Base-by-base conservation (phyloP, 164 flowering plant genomes). In the Vitis cinerea region DNA sequence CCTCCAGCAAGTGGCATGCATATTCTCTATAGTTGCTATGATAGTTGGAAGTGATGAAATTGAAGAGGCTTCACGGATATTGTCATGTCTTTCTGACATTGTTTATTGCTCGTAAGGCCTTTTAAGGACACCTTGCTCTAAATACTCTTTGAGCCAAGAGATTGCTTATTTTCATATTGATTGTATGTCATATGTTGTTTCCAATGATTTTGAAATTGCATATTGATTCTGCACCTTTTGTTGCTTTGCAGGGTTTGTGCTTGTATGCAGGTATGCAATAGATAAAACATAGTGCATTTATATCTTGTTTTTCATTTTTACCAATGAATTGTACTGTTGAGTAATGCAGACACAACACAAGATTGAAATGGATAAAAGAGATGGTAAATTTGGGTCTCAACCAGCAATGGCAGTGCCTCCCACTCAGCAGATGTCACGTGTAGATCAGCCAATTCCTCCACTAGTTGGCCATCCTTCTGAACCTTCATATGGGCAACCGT, bases 1-100 rank as follows among this genome's bases (percentile, higher is more conserved):
- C 82, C 91, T 90, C 60, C 80, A 77, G 74, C 92, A 88, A 83
- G 3, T 90, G 68, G 92, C 91, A 5, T 88, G 92, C 71, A 81
- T 88, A 74, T 88, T 75, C 63, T 80, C 86, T 49, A 47, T 86
- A 48, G 67, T 85, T 68, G 90, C 92, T 4, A 61, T 69, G 67
- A 71, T 86, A 56, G 70, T 68, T 61, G 92, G 88, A 55, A 82
- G 78, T 72, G 85, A 79, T 2, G 90, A 81, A 63, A 51, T 86
- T 57, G 31, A 59, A 58, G 84, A 84, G 53, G 85, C 85, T 44
- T 75, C 90, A 61, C 86, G 84, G 69, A 47, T 82, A 14, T 69
- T 88, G 59, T 48, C 56, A 50, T 86, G 87, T 72, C 48, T 83
- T 63, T 60, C 88, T 19, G 85, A 88, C 61, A 9, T 70, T 19